These are phyloP conservation scores for Mortierella sp. DNA, from an alignment of 371 early-diverging fungal species.

Conservation along the genomic window DNA sequence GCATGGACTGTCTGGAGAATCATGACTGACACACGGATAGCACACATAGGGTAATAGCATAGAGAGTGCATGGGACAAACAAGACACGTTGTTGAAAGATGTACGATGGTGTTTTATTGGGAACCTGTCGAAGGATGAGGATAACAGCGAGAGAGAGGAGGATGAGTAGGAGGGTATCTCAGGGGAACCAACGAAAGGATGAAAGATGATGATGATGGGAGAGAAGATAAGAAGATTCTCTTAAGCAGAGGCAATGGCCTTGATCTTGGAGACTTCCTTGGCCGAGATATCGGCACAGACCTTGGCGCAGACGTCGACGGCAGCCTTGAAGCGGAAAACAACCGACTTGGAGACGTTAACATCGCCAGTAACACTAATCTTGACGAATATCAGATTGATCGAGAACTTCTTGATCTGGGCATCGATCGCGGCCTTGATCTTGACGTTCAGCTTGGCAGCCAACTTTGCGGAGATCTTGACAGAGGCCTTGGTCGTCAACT, in stretches of 20 bases:
- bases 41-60: too few relatives aligned
- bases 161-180: not conserved
- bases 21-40: not conserved
- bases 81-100: too few relatives aligned
- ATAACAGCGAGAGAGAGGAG: too few relatives aligned
- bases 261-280: slow-evolving; percentile 48
- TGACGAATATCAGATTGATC: slow-evolving; percentile 41
- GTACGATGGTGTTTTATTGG: not conserved
- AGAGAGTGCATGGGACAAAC: too few relatives aligned
- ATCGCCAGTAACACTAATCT: slow-evolving; percentile 45
- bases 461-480: slow-evolving; percentile 37
- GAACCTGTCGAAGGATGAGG: too few relatives aligned
- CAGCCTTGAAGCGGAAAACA: slow-evolving; percentile 40
- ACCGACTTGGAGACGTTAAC: slow-evolving; percentile 36
- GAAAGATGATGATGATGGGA: not conserved
- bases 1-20: not conserved
- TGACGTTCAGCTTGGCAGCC: slow-evolving; percentile 34
- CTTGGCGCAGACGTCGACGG: slow-evolving; percentile 30
- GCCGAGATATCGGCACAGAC: slow-evolving; percentile 36
- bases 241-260: slow-evolving; percentile 37
- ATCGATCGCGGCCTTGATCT: slow-evolving; percentile 49
- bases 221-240: not conserved
- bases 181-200: not conserved
- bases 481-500: slow-evolving; percentile 50
- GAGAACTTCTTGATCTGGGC: slow-evolving; percentile 50